A percentile compares a stretch with the other conserved stretches of the same genome.
Evolutionary conservation across 2,329 filamentous ascomycete species (phyloP).

Genomic region (Ophiocordyceps camponoti-floridani): DNA sequence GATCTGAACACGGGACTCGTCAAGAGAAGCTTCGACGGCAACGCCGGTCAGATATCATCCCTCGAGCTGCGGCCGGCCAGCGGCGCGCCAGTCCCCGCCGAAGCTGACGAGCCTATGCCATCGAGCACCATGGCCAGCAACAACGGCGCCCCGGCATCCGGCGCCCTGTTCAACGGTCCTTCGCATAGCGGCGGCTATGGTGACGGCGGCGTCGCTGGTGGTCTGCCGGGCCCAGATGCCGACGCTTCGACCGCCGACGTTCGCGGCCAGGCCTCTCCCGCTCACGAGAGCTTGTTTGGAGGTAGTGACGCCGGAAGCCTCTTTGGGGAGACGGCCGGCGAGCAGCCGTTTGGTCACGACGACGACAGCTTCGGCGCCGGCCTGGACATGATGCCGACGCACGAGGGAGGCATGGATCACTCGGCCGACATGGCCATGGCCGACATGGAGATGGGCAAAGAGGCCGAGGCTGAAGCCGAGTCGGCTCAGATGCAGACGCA

Average conservation of each 20-base stretch:
- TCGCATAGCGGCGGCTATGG: background rate
- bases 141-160: constrained; percentile 41
- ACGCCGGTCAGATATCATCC: constrained; percentile 68
- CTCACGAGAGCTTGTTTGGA: constrained; percentile 66
- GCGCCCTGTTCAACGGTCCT: constrained; percentile 22
- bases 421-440: constrained; percentile 25
- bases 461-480: constrained; percentile 4
- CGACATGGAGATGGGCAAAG: constrained; percentile 10
- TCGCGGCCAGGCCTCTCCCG: constrained; percentile 47
- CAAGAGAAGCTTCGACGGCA: constrained; percentile 58
- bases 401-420: constrained; percentile 22
- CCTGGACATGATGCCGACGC: constrained; percentile 36
- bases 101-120: constrained; percentile 38
- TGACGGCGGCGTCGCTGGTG: too few relatives aligned
- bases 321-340: constrained; percentile 58
- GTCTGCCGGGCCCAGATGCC: constrained; percentile 1
- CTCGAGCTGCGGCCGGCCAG: constrained; percentile 72
- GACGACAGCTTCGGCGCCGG: constrained; percentile 70
- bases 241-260: constrained; percentile 12
- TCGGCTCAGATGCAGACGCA: background rate
- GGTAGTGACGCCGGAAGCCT: constrained; percentile 67
- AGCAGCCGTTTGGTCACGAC: constrained; percentile 54
- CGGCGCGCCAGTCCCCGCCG: constrained; percentile 56
- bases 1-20: constrained; percentile 74
- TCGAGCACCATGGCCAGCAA: constrained; percentile 65